phyloP scores from a whole-genome alignment of 2,329 filamentous ascomycete species.

The Thermochaetoides dissita region DNA sequence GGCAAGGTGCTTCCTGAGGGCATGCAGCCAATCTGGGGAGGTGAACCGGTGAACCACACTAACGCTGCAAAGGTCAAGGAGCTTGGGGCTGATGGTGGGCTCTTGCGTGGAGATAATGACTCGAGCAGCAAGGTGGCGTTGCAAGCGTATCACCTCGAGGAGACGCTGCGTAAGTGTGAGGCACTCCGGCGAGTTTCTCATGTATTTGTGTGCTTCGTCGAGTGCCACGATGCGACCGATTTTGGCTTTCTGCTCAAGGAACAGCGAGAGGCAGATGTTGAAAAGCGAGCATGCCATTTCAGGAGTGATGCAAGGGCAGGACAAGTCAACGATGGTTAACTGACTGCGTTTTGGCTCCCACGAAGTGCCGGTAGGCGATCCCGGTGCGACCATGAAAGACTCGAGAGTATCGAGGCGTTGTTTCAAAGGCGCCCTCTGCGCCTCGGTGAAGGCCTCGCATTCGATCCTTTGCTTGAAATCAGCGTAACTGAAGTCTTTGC shows the following conservation, averaged over 20 bases:
- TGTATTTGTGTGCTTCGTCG: slow-evolving; percentile 70
- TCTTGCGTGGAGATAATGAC: slow-evolving; percentile 67
- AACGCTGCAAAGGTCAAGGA: slow-evolving; percentile 60
- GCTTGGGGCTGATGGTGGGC: slow-evolving; percentile 51
- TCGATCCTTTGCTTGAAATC: slow-evolving; percentile 28
- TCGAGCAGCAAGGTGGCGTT: slow-evolving; percentile 54
- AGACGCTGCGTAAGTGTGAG: slow-evolving; percentile 46
- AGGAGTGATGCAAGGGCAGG: slow-evolving; percentile 54
- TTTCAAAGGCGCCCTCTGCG: slow-evolving; percentile 40
- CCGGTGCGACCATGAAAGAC: slow-evolving; percentile 39
- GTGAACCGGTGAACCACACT: slow-evolving; percentile 60
- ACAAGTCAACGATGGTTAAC: slow-evolving; percentile 43
- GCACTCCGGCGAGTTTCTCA: slow-evolving; percentile 43
- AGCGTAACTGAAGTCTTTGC: slow-evolving; percentile 32
- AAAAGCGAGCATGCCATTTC: slow-evolving; percentile 59
- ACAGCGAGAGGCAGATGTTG: slow-evolving; percentile 54
- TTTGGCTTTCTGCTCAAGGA: slow-evolving; percentile 38
- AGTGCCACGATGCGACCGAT: slow-evolving; percentile 51
- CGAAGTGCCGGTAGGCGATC: slow-evolving; percentile 14
- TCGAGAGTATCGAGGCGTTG: slow-evolving; percentile 50
- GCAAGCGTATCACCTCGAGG: slow-evolving; percentile 49
- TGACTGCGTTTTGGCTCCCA: slow-evolving; percentile 20
- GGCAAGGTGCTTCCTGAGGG: slow-evolving; percentile 19
- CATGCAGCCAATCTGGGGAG: slow-evolving; percentile 21
- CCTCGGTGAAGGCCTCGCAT: slow-evolving; percentile 28